Evolutionary conservation across 1,284 basidiomycete genomes (phyloP).

Genomic region (Laetiporus sulphureus): DNA sequence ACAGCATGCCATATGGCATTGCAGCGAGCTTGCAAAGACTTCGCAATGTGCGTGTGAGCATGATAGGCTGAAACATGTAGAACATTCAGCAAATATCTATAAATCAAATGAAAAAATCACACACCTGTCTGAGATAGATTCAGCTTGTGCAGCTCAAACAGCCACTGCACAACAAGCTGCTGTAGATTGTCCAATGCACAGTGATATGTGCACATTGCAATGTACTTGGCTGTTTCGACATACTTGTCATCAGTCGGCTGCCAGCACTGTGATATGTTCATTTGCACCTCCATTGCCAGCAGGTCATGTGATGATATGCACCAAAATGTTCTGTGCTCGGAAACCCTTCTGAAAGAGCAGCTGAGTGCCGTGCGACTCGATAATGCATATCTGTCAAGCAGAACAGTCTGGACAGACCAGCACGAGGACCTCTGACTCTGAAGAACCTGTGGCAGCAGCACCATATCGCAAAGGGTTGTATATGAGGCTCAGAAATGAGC

Average conservation of each 20-base stretch:
- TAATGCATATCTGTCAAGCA: too few relatives aligned
- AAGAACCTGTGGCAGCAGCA: too few relatives aligned
- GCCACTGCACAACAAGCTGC: constrained; percentile 21
- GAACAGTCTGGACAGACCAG: too few relatives aligned
- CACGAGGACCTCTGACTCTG: too few relatives aligned
- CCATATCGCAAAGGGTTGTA: too few relatives aligned
- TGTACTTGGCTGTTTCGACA: constrained; percentile 7
- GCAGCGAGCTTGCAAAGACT: constrained; percentile 17
- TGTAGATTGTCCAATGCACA: constrained; percentile 22
- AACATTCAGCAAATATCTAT: neutral
- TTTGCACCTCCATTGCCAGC: constrained; percentile 13
- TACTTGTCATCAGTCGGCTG: constrained; percentile 12
- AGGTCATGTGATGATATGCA: constrained; percentile 7
- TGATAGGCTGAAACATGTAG: constrained; percentile 17
- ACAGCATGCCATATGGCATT: constrained; percentile 17
- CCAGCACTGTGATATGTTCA: constrained; percentile 19
- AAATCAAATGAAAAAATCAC: neutral
- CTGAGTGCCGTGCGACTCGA: too few relatives aligned
- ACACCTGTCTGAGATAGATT: constrained; percentile 22
- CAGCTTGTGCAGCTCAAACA: constrained; percentile 28
- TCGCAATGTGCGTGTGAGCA: constrained; percentile 20
- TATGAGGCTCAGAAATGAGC: too few relatives aligned
- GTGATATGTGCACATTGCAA: constrained; percentile 16
- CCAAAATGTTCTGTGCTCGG: too few relatives aligned
- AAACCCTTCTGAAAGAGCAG: too few relatives aligned